Base-by-base conservation (phyloP, 805 yeast species). In the Yamadazyma scolyti region DNA sequence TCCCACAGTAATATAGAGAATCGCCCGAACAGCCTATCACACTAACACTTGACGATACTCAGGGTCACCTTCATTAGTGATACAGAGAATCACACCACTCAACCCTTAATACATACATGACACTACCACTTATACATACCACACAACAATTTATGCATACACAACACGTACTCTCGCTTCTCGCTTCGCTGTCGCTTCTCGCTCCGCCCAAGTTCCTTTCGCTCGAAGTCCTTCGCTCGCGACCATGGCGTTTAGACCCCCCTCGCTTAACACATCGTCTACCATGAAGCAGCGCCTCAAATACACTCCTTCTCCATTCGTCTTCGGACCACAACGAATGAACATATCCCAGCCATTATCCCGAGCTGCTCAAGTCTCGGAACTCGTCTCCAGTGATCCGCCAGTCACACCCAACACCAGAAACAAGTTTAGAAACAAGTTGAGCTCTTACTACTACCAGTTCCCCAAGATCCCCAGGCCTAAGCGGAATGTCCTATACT, bases 381-480 rank as follows among this genome's bases (percentile, higher is more conserved):
- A 62, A 34, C 33, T 54, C 15, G 52, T 55, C n/a, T 26, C 34
- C n/a, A 44, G 48, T 20, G 43, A 43, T 27, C 33, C 46, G 9
- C 48, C 39, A 25, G 41, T 41, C 9, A 26, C 28, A 12, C 27
- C 39, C 11, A 36, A 27, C 4, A 31, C 34, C 20, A 46, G 45
- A 18, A 24, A 20, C 9, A 30, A 30, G 23, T 20, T n/a, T 18
- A 25, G 16, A 19, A 30, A 49, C 43, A 27, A 47, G 39, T 20
- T 41, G 54, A 17, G 31, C 11, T 43, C 57, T 31, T 47, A 43
- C 20, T 58, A 52, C 36, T 68, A 71, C 38, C 60, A 56, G 9
- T 71, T 75, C 44, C 79, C 81, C 1, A 61, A 61, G 41, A 71
- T 75, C 30, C 79, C 81, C 3, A 58, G 79, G 35, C 79, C 82